These are phyloP conservation scores for Nigrospora sphaerica DNA, from an alignment of 2,329 filamentous ascomycete species.

Conservation along the genomic window DNA sequence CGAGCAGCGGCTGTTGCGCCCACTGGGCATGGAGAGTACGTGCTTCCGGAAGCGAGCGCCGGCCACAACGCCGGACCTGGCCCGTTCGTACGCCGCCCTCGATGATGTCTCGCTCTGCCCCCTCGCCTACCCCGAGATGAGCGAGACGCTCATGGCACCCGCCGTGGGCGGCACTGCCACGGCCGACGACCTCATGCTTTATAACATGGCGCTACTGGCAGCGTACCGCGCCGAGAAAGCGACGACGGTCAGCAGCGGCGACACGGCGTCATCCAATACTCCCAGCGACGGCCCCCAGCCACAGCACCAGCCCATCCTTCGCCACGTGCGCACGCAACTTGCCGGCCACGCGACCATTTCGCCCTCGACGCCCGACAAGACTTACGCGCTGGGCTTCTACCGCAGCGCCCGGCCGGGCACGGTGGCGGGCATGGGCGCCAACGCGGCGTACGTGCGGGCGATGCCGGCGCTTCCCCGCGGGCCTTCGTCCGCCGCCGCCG, in stretches of 20 bases:
- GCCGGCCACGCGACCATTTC: background rate
- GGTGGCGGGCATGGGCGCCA: background rate
- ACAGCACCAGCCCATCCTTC: background rate
- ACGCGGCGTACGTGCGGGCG: background rate
- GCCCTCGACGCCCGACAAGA: background rate
- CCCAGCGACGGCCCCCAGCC: no score
- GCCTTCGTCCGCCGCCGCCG: no score
- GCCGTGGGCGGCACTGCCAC: background rate
- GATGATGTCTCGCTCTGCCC: background rate
- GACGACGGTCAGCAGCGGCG: background rate
- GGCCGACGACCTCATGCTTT: background rate
- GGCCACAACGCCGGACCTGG: background rate
- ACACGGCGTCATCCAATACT: background rate
- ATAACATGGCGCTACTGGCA: background rate
- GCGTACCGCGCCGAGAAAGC: background rate
- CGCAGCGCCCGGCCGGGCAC: background rate
- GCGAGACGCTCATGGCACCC: background rate
- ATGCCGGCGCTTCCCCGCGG: background rate
- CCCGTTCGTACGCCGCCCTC: background rate
- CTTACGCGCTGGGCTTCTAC: background rate
- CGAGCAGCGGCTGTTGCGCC: constrained; percentile 11
- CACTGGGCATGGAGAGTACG: constrained; percentile 17
- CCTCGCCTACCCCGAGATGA: background rate
- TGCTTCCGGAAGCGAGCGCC: background rate
- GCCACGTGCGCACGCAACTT: background rate